Percentiles rank a stretch among this genome's conserved stretches.
Evolutionary conservation across 176 grass and related monocot species (phyloP).

Genomic region (Lolium rigidum): DNA sequence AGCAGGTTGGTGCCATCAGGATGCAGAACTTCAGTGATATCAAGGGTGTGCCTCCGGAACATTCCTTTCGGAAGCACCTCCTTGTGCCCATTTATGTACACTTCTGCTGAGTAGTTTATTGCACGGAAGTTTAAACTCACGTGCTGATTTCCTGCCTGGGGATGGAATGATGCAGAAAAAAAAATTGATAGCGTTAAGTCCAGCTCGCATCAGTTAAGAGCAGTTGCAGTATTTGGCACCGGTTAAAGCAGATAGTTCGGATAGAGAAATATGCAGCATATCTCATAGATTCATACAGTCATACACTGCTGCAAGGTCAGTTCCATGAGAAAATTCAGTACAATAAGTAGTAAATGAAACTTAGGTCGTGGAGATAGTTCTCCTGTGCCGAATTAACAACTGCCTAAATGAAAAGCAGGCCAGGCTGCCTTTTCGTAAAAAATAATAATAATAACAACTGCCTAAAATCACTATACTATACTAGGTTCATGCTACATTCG

Average conservation of each 20-base stretch:
- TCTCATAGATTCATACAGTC: neutral
- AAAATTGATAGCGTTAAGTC: conserved; percentile 19
- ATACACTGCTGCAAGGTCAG: neutral
- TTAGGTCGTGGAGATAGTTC: neutral
- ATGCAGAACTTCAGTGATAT: conserved; percentile 86
- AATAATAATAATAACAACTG: no score
- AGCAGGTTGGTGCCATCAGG: conserved; percentile 83
- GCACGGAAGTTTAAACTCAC: conserved; percentile 88
- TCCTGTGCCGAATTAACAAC: no score
- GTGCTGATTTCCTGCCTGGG: conserved; percentile 77
- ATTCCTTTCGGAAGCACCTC: conserved; percentile 92
- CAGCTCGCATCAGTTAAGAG: conserved; percentile 23
- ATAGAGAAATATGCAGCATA: neutral
- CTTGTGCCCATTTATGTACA: conserved; percentile 89
- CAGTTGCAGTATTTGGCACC: conserved; percentile 1
- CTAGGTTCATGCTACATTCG: conserved; percentile 4
- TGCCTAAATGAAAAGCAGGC: no score
- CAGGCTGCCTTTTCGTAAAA: no score
- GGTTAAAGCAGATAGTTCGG: conserved; percentile 23
- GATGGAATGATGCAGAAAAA: conserved; percentile 18
- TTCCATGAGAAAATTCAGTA: conserved; percentile 7
- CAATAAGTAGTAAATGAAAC: conserved; percentile 28
- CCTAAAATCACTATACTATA: conserved; percentile 22
- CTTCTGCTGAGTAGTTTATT: conserved; percentile 94
- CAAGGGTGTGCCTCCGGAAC: conserved; percentile 88